Conservation (phyloP, 2,329 filamentous ascomycete species). For the Cercospora zeae-maydis region DNA sequence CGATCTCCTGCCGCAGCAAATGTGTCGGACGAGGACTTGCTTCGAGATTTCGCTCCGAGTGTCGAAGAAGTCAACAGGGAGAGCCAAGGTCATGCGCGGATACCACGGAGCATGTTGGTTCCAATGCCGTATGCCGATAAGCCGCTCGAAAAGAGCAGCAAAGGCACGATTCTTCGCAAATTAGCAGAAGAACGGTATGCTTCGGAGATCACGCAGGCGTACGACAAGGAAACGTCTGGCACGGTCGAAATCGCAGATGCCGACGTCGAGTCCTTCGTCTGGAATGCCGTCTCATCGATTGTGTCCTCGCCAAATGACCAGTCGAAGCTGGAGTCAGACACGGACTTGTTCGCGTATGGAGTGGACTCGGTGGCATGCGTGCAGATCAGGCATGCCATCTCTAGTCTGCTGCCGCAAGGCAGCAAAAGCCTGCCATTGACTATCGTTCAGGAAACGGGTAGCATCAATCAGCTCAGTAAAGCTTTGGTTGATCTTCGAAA, state of each 20-base stretch:
- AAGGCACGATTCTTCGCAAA: slow-evolving; percentile 56
- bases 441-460: slow-evolving; percentile 59
- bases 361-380: slow-evolving; percentile 60
- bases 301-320: slow-evolving; percentile 4
- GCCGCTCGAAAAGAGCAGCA: slow-evolving; percentile 58
- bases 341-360: slow-evolving; percentile 57
- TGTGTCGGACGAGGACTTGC: slow-evolving; percentile 38
- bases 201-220: slow-evolving; percentile 47
- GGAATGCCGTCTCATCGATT: slow-evolving; percentile 27
- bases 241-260: slow-evolving; percentile 32
- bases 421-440: slow-evolving; percentile 51
- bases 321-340: slow-evolving; percentile 16
- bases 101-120: slow-evolving; percentile 52
- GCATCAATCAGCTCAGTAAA: slow-evolving; percentile 43
- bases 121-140: slow-evolving; percentile 40
- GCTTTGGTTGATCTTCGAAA: slow-evolving; percentile 42
- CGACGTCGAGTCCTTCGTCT: slow-evolving; percentile 36
- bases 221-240: slow-evolving; percentile 34
- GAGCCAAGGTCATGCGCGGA: slow-evolving; percentile 51
- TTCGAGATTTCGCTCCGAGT: slow-evolving; percentile 43
- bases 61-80: slow-evolving; percentile 50
- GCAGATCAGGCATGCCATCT: slow-evolving; percentile 46
- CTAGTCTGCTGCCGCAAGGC: slow-evolving; percentile 36
- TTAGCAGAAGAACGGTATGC: slow-evolving; percentile 52
- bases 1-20: slow-evolving; percentile 34